Base-by-base conservation (phyloP, 2,329 filamentous ascomycete species). In the Helotiales sp. region DNA sequence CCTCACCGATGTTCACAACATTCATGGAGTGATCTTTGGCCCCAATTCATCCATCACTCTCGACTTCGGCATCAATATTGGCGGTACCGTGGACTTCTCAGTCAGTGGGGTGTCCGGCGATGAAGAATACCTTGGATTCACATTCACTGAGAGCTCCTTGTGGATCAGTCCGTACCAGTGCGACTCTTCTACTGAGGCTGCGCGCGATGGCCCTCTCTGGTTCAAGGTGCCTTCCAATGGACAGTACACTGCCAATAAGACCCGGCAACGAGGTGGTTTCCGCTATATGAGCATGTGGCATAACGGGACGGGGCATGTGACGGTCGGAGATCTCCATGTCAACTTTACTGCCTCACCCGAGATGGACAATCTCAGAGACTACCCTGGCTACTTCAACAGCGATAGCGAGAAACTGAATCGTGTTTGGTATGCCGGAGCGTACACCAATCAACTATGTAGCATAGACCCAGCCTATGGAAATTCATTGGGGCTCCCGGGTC, bases 371-470 rank as follows among this genome's bases (percentile, higher is more conserved):
- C 68, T 81, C 4, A 78, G 77, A 2, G 82, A 82, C 2, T 87
- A 87, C 67, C 79, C 82, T 45, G 85, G 85, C 13, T 86, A 86
- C 69, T 87, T 86, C 68, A 78, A 85, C 69, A 80, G 77, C 66
- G 80, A 78, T 52, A 81, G 82, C 68, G 79, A 82, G 13, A 72
- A 84, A 26, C 77, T 89, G 61, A 87, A 87, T 74, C 79, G 81
- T 3, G 81, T 85, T 60, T 85, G 83, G 83, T 85, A 85, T 72
- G 77, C 77, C 10, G 64, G 64, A 54, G 81, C 82, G 4, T 83
- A 83, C 63, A 83, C 81, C 6, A 75, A 82, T 47, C 75, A 76
- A 59, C 43, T 58, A 67, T 72, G 43, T 26, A 75, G 71, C 61
- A 68, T 73, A 10, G 70, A 74, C 61, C 75, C 77, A 6, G 74